A percentile compares a stretch with the other conserved stretches of the same genome.
phyloP scores from a whole-genome alignment of 2,329 filamentous ascomycete species.

The Tolypocladium sp. region DNA sequence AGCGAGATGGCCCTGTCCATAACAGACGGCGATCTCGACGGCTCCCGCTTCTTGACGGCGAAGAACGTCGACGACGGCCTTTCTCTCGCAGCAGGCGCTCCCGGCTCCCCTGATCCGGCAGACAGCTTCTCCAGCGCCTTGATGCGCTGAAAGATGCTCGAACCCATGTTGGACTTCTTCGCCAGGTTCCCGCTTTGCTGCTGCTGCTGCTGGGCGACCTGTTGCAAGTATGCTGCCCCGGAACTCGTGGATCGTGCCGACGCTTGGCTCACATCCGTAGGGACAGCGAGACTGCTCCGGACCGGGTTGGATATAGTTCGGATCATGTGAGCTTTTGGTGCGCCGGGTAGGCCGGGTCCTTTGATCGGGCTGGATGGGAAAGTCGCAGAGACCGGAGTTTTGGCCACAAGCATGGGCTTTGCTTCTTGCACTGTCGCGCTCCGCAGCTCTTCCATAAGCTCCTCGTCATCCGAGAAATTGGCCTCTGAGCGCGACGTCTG shows the following conservation, averaged over 20 bases:
- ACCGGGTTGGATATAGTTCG: conserved; percentile 40
- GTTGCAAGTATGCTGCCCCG: conserved; percentile 46
- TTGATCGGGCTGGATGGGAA: conserved; percentile 28
- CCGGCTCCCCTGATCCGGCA: conserved; percentile 21
- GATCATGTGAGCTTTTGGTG: conserved; percentile 18
- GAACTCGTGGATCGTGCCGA: conserved; percentile 46
- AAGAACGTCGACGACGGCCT: conserved; percentile 48
- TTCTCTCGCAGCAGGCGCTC: conserved; percentile 16
- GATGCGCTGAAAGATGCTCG: conserved; percentile 88
- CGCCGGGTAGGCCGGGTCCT: conserved; percentile 1
- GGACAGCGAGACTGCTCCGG: conserved; percentile 33
- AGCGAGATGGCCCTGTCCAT: conserved; percentile 33
- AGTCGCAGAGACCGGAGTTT: conserved; percentile 69
- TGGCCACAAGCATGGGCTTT: conserved; percentile 68
- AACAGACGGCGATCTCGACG: conserved; percentile 35
- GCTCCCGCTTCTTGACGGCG: conserved; percentile 44
- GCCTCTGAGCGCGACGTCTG: conserved; percentile 23
- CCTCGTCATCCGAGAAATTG: conserved; percentile 62
- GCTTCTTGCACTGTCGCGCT: conserved; percentile 76
- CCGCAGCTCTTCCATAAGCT: conserved; percentile 76
- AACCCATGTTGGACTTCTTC: conserved; percentile 70
- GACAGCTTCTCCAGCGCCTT: conserved; percentile 82
- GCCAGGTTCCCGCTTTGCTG: conserved; percentile 38
- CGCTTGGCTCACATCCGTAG: conserved; percentile 35
- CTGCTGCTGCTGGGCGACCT: conserved; percentile 45